Conservation (phyloP, 768 basidiomycete genomes). For the Astraeus odoratus region DNA sequence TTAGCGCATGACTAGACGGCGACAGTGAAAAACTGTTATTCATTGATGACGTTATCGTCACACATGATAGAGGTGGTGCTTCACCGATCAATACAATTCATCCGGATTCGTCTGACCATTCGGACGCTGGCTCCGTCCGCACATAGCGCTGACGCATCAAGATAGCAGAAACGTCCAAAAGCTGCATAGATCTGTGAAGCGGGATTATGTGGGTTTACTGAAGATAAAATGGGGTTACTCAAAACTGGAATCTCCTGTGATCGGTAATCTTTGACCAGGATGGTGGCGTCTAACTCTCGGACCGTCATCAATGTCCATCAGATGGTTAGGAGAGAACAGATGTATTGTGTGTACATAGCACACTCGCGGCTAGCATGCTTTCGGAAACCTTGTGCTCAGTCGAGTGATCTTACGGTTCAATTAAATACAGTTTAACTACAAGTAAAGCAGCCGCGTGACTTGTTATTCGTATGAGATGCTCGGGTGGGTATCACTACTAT, state of each 20-base stretch:
- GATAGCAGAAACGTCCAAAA: conserved; percentile 28
- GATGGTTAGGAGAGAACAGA: conserved; percentile 31
- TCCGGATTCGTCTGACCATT: conserved; percentile 40
- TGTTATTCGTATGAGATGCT: conserved; percentile 18
- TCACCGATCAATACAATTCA: conserved; percentile 47
- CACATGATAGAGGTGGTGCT: conserved; percentile 49
- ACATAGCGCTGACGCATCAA: conserved; percentile 33
- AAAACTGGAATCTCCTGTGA: conserved; percentile 31
- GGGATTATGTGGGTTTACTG: not conserved
- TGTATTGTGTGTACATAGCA: conserved; percentile 30
- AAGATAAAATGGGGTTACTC: conserved; percentile 2
- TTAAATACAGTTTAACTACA: conserved; percentile 8
- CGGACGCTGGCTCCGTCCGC: conserved; percentile 26
- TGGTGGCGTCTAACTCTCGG: conserved; percentile 26
- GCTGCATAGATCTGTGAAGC: conserved; percentile 24
- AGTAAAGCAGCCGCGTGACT: conserved; percentile 13
- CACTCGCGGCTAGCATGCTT: conserved; percentile 31
- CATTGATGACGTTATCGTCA: conserved; percentile 9
- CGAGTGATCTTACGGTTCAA: not conserved
- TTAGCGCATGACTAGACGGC: conserved; percentile 24
- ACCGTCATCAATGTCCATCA: conserved; percentile 22
- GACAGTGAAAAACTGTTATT: not conserved
- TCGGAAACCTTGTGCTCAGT: not conserved
- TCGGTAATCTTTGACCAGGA: conserved; percentile 27
- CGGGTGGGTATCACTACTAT: not conserved